Evolutionary conservation across 140 eudicot genomes (phyloP), one percentile per base, ranked within the genome.

Genomic region (Bidens hawaiensis): DNA sequence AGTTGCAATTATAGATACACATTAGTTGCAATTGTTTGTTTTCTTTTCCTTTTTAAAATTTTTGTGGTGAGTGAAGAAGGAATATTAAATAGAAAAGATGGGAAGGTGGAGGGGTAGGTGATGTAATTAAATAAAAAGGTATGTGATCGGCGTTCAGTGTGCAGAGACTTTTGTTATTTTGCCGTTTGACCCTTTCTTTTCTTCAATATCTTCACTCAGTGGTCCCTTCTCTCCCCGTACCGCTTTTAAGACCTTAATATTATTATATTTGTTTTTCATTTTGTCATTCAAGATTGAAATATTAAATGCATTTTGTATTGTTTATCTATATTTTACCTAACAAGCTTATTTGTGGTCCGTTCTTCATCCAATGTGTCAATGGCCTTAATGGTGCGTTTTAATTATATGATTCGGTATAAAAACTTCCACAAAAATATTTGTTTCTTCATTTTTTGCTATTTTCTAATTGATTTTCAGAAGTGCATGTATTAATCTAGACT

Each of bases 61-160:
- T 30, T 34, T 34, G 42, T 38, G 45, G 45, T 36, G 45, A 38
- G 45, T 11, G 45, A 61, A 59, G 36, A 57, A 26, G 34, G 41
- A 18, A 8, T 52, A 76, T 53, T 76, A 70, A 76, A 73, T 57
- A 13, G 40, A 61, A 63, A 46, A 23, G 73, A 51, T 49, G 72
- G 59, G 60, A 64, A 64, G 65, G 24, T 34, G 72, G 62, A 64
- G 66, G 73, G 78, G 73, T 73, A 57, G 78, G 60, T 73, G 68
- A 73, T 65, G 78, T 66, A 73, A 65, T 73, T 65, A 57, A 73
- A 73, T 45, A 25, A 8, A 62, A 75, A 63, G 47, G 65, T 59
- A 33, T 60, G 40, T 50, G 34, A 46, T 17, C 50, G 18, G 42
- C 27, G 34, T 25, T 52, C 59, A 58, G 62, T 47, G 6, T 21